Conservation (phyloP, 805 yeast species). For the Candida quercuum region DNA sequence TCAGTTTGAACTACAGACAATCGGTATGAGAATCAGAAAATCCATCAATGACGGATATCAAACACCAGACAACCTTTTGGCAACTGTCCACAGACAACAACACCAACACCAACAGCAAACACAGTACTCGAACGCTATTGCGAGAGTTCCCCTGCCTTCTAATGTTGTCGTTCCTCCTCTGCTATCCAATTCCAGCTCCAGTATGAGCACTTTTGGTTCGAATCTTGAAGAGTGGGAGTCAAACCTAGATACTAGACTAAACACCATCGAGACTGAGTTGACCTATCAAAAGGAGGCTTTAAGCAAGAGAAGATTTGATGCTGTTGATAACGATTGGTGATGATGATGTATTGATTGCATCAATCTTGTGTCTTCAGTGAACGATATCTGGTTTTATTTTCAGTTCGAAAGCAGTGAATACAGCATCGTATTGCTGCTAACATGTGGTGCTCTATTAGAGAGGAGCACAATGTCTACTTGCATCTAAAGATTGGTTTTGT, state of each 20-base stretch:
- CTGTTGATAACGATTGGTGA: constrained; percentile 24
- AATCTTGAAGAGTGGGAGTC: constrained; percentile 36
- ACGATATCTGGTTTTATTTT: neutral
- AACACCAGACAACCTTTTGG: constrained; percentile 13
- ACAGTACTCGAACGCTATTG: constrained; percentile 20
- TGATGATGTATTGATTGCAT: no score
- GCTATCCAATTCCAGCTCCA: constrained; percentile 28
- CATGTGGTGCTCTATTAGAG: no score
- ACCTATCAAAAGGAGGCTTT: constrained; percentile 12
- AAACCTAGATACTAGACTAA: constrained; percentile 29
- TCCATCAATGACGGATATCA: constrained; percentile 59
- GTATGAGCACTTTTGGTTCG: constrained; percentile 28
- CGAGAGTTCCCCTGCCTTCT: constrained; percentile 31
- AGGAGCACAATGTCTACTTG: no score
- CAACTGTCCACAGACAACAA: constrained; percentile 15
- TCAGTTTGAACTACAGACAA: constrained; percentile 39
- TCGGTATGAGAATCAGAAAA: constrained; percentile 72
- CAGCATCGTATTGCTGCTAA: no score
- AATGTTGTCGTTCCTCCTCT: constrained; percentile 28
- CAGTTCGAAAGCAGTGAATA: no score
- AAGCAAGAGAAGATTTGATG: constrained; percentile 22
- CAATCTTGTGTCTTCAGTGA: neutral
- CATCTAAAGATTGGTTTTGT: no score
- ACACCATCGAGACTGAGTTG: constrained; percentile 26
- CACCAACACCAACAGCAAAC: constrained; percentile 13